These are phyloP conservation scores for Aspergillus chevalieri DNA, from an alignment of 2,329 filamentous ascomycete genomes.

Conservation along the genomic window DNA sequence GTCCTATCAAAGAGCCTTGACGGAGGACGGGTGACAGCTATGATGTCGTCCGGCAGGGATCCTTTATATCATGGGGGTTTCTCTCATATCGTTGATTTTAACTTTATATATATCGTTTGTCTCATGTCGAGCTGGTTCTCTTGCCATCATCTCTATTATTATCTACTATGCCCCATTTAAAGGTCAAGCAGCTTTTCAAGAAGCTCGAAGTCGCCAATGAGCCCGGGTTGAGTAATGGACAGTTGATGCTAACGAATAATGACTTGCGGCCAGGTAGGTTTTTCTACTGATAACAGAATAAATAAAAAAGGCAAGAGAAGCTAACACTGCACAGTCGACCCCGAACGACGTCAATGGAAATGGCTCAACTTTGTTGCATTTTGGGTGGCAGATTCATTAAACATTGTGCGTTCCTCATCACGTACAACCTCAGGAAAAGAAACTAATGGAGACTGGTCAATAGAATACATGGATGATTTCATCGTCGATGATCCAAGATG, in stretches of 20 bases:
- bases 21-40: not conserved
- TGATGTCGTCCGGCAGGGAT: not conserved
- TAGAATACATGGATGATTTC: slow-evolving; percentile 91
- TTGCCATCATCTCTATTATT: not conserved
- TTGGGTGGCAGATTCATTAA: slow-evolving; percentile 80
- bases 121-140: not conserved
- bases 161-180: slow-evolving; percentile 21
- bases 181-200: slow-evolving; percentile 28
- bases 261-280: slow-evolving; percentile 61
- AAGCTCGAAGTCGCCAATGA: slow-evolving; percentile 70
- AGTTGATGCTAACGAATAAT: slow-evolving; percentile 82
- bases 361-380: slow-evolving; percentile 84
- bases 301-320: not conserved
- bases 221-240: slow-evolving; percentile 66
- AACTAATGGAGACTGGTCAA: slow-evolving; percentile 6
- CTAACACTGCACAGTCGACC: slow-evolving; percentile 57
- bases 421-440: not conserved
- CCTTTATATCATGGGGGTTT: not conserved
- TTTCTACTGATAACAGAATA: too few relatives aligned
- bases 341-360: slow-evolving; percentile 73
- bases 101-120: not conserved
- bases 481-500: slow-evolving; percentile 69
- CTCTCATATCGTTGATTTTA: not conserved
- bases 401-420: slow-evolving; percentile 51
- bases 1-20: not conserved